Percentiles rank a stretch among this genome's conserved stretches.
Evolutionary conservation across 1,284 basidiomycete species (phyloP).

Genomic region (Malassezia yamatoensis): DNA sequence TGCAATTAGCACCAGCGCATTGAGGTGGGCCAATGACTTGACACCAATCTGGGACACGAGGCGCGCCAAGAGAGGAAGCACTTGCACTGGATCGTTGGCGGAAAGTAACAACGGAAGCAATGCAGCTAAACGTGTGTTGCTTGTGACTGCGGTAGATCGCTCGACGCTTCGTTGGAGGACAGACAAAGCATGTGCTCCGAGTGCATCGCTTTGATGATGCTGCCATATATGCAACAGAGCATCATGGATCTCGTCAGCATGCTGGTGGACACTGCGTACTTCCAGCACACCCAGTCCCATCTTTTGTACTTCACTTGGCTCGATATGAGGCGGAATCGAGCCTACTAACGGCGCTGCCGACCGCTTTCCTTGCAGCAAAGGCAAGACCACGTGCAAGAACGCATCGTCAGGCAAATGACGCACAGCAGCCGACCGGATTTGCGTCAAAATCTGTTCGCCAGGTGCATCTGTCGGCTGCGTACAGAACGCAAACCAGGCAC

Average conservation of each 20-base stretch:
- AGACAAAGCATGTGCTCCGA: slow-evolving; percentile 25
- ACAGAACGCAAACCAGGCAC: slow-evolving; percentile 8
- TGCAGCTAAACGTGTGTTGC: slow-evolving; percentile 18
- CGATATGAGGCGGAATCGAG: background rate
- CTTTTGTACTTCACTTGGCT: background rate
- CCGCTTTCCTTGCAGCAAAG: slow-evolving; percentile 20
- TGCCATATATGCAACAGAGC: slow-evolving; percentile 9
- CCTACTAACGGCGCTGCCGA: slow-evolving; percentile 21
- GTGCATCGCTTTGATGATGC: slow-evolving; percentile 1
- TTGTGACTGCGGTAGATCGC: slow-evolving; percentile 15
- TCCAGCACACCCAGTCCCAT: slow-evolving; percentile 1
- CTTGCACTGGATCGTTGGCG: background rate
- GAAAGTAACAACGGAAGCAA: slow-evolving; percentile 23
- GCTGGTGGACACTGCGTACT: background rate
- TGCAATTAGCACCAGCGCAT: slow-evolving; percentile 24
- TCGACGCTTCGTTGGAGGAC: slow-evolving; percentile 25
- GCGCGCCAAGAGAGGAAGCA: slow-evolving; percentile 22
- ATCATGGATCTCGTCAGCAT: background rate
- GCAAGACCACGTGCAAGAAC: slow-evolving; percentile 22
- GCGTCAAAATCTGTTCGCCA: background rate
- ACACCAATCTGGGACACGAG: slow-evolving; percentile 35
- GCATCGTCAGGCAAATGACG: slow-evolving; percentile 26
- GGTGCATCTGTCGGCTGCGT: slow-evolving; percentile 3
- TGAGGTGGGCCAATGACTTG: slow-evolving; percentile 40
- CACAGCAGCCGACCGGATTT: slow-evolving; percentile 26